Base-by-base conservation (phyloP, 441 rosid species). In the Rhodomyrtus psidioides region DNA sequence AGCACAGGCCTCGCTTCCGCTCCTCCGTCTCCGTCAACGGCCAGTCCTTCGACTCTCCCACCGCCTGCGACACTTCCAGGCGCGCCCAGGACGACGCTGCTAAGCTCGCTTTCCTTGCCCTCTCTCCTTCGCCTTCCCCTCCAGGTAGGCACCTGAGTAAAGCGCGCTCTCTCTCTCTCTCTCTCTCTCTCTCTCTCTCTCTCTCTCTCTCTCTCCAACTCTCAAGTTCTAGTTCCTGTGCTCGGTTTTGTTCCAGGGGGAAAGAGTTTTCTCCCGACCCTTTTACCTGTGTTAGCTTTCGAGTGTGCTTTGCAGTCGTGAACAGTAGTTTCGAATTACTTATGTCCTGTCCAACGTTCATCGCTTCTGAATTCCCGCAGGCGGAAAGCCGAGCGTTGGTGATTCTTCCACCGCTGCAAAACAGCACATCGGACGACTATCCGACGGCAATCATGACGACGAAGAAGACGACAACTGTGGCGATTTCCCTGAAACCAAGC, bases 31-130 rank as follows among this genome's bases (percentile, higher is more conserved):
- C 60, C 26, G 49, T 90, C 34, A 85, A 88, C 24, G 82, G 82
- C 84, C n/a, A 6, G 19, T 84, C 81, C 42, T 90, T 90, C 59
- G 83, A 87, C 83, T 85, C 90, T 24, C 70, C 90, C 1, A 19
- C 15, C 15, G 55, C 87, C 7, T 54, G 74, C 88, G 85, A 55
- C 53, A 88, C 91, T 44, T 84, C 81, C 28, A 90, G 87, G 82
- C 84, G 75, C 6, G 83, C 91, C 21, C 88, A 88, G 76, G 86
- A 85, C 74, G 87, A 87, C 19, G 90, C 91, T 42, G 91, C 91
- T 21, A 74, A 84, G 87, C 59, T 74, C 39, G 91, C 91, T 81
- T 86, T 82, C 85, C 83, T 87, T 88, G 85, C 86, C 26, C 82
- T 83, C 79, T 84, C 30, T 58, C 84, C 34, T 27, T 51, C 30